These are phyloP conservation scores for sunflower (Helianthus annuus) DNA, from an alignment of 129 eudicot species.

Conservation along the genomic window HanXRQr2.0-SUNRISE NC_035442.2:143313713-143314212, in stretches of 20 bases:
- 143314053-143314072: conserved; percentile 5
- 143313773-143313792: conserved; percentile 46
- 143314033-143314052: background rate
- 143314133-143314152: no score
- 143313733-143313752: conserved; percentile 53
- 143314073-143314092: background rate
- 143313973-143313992: background rate
- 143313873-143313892: conserved; percentile 39
- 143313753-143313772: conserved; percentile 40
- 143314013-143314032: background rate
- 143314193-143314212: no score
- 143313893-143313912: conserved; percentile 48
- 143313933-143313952: conserved; percentile 10
- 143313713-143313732: conserved; percentile 42
- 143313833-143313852: conserved; percentile 43
- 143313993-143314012: background rate
- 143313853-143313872: conserved; percentile 53
- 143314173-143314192: no score
- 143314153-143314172: no score
- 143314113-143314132: no score
- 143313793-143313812: conserved; percentile 47
- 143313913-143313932: conserved; percentile 26
- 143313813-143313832: conserved; percentile 33
- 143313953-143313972: conserved; percentile 10
- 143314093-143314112: no score